These are phyloP conservation scores for Artemisia argyi DNA, from an alignment of 129 eudicot genomes.

Conservation along the genomic window DNA sequence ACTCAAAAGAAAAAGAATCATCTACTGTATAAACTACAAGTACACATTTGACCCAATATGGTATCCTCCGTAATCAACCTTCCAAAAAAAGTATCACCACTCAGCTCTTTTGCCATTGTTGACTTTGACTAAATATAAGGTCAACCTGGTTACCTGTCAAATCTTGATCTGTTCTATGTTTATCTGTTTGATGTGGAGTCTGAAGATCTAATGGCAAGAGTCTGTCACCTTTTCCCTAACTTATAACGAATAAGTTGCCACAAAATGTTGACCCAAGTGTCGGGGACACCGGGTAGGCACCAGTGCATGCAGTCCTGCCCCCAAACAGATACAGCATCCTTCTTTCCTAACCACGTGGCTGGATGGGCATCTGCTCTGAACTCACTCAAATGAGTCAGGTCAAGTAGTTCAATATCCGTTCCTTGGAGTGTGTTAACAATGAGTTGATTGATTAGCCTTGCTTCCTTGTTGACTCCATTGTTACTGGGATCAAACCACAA, in stretches of 20 bases:
- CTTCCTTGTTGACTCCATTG: slow-evolving; percentile 96
- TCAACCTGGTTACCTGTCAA: not conserved
- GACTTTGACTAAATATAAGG: not conserved
- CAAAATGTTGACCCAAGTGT: slow-evolving; percentile 83
- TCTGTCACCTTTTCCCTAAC: slow-evolving; percentile 28
- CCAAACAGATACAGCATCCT: slow-evolving; percentile 94
- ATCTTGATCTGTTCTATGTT: not conserved
- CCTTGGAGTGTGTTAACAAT: slow-evolving; percentile 54
- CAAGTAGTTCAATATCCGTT: slow-evolving; percentile 58
- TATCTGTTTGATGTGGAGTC: not conserved
- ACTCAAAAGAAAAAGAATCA: not conserved
- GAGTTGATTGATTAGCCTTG: slow-evolving; percentile 52
- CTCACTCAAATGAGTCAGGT: slow-evolving; percentile 82
- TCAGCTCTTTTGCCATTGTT: not conserved
- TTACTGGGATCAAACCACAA: slow-evolving; percentile 92
- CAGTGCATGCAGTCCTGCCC: slow-evolving; percentile 99
- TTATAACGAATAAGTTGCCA: slow-evolving; percentile 51
- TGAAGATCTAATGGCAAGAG: not conserved
- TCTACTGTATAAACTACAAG: slow-evolving; percentile 1
- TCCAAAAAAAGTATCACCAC: not conserved
- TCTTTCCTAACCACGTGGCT: slow-evolving; percentile 87
- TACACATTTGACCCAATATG: slow-evolving; percentile 6
- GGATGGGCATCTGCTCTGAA: slow-evolving; percentile 95
- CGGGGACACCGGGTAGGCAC: slow-evolving; percentile 98
- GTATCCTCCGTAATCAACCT: not conserved